Evolutionary conservation across 805 yeast genomes (phyloP), one percentile per base, ranked within the genome.

Genomic region (Kregervanrija delftensis): DNA sequence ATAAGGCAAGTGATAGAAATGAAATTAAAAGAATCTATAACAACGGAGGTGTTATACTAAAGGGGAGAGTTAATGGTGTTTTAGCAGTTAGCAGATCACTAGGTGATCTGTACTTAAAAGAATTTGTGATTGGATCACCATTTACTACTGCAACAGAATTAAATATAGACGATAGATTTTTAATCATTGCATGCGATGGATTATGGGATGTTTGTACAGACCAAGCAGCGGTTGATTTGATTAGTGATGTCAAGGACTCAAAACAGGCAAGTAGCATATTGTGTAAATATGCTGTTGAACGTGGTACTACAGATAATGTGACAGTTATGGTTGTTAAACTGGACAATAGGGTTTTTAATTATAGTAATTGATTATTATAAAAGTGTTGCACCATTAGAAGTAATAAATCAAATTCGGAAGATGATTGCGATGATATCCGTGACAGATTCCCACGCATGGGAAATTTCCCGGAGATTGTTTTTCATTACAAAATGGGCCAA

Each of bases 161-260:
- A 30, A 72, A 72, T 17, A 64, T 63, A 1, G 69, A 67, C 10
- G 96, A 90, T 61, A 84, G 84, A 53, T 87, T 86, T 58, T 63
- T 91, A 57, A 89, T 91, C 41, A 67, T 91, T 47, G 98, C 97
- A 0, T 93, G 98, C 63, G 99, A 91, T 64, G 99, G 99, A 0
- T 67, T 91, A 10, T 91, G 98, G 98, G 99, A 91, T 62, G 97
- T 91, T 4, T 74, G 90, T 42, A 72, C 81, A 8, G 99, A 93
- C 60, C 84, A 79, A 51, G 76, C 77, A 45, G 98, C 98, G 0
- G 86, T 93, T 46, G 82, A 82, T 45, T 62, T 83, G 52, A 82
- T 87, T 4, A 68, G 72, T 40, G 71, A 73, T 35, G 66, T 76
- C 11, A 44, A 56, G 8, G 79, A 82, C 53, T 83, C 93, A 1